Conservation (phyloP, 441 rosid species). For the Brassica hybrid region DNA sequence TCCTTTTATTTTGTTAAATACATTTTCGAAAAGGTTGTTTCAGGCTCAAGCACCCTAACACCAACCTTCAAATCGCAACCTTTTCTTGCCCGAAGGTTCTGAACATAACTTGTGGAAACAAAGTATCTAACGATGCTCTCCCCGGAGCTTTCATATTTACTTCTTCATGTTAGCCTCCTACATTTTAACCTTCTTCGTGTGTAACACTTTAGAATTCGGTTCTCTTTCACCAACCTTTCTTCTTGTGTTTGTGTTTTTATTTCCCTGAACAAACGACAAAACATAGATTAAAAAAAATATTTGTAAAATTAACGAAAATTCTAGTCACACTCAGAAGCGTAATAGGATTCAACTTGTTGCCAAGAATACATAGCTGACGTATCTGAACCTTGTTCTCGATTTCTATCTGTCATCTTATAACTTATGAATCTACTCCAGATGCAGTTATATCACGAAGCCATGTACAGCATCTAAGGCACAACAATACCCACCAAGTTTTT, state of each 20-base stretch:
- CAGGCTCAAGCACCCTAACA: slow-evolving; percentile 6
- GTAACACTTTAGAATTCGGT: too few relatives aligned
- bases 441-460: not conserved
- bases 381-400: not conserved
- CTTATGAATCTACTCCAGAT: not conserved
- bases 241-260: too few relatives aligned
- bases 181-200: too few relatives aligned
- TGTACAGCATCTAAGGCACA: slow-evolving; percentile 6
- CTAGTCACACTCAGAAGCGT: too few relatives aligned
- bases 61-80: slow-evolving; percentile 1
- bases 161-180: too few relatives aligned
- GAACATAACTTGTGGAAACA: slow-evolving; percentile 13
- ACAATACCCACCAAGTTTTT: not conserved
- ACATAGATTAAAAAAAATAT: too few relatives aligned
- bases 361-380: too few relatives aligned
- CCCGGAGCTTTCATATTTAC: too few relatives aligned
- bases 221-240: too few relatives aligned
- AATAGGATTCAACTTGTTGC: not conserved
- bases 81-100: slow-evolving; percentile 10
- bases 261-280: too few relatives aligned
- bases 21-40: slow-evolving; percentile 4
- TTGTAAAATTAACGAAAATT: too few relatives aligned
- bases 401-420: not conserved
- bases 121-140: slow-evolving; percentile 1
- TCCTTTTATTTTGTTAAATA: not conserved